A percentile compares a stretch with the other conserved stretches of the same genome.
These are phyloP conservation scores for Magnusiomyces clavatus DNA, from an alignment of 1,139 yeast species.

Conservation along the genomic window DNA sequence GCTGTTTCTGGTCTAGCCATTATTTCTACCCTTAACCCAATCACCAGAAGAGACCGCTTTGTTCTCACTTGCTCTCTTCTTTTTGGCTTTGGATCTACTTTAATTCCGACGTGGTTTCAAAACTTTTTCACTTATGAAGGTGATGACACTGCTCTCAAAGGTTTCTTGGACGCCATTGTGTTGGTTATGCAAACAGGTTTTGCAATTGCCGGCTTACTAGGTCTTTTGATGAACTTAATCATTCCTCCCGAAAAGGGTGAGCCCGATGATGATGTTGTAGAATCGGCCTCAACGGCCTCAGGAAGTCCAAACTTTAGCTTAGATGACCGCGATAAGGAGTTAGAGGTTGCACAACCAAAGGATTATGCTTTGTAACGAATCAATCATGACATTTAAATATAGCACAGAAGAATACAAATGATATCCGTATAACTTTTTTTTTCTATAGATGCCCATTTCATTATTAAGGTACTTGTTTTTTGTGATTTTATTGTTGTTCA, in stretches of 20 bases:
- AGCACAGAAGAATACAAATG: too few species aligned
- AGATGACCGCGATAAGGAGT: too few species aligned
- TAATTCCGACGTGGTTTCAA: slow-evolving; percentile 71
- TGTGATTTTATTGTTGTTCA: too few species aligned
- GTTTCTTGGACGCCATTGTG: slow-evolving; percentile 72
- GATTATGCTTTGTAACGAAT: too few species aligned
- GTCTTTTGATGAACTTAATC: slow-evolving; percentile 60
- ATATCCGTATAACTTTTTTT: too few species aligned
- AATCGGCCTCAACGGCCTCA: slow-evolving; percentile 18
- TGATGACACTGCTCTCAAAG: slow-evolving; percentile 50
- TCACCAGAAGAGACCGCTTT: slow-evolving; percentile 83
- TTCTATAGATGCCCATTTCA: too few species aligned
- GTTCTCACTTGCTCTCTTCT: slow-evolving; percentile 67
- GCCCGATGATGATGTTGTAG: slow-evolving; percentile 53
- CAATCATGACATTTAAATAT: too few species aligned
- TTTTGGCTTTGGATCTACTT: slow-evolving; percentile 72
- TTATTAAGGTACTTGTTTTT: too few species aligned
- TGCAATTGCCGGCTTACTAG: slow-evolving; percentile 74
- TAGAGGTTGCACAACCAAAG: too few species aligned
- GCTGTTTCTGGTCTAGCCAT: slow-evolving; percentile 84
- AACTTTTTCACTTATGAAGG: slow-evolving; percentile 72
- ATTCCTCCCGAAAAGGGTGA: slow-evolving; percentile 69
- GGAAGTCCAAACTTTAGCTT: too few species aligned
- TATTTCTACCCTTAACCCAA: slow-evolving; percentile 57
- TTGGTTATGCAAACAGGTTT: slow-evolving; percentile 84